Percentiles rank a stretch among this genome's conserved stretches.
Conservation (phyloP, 768 basidiomycete genomes). For the Tulasnella sp. region DNA sequence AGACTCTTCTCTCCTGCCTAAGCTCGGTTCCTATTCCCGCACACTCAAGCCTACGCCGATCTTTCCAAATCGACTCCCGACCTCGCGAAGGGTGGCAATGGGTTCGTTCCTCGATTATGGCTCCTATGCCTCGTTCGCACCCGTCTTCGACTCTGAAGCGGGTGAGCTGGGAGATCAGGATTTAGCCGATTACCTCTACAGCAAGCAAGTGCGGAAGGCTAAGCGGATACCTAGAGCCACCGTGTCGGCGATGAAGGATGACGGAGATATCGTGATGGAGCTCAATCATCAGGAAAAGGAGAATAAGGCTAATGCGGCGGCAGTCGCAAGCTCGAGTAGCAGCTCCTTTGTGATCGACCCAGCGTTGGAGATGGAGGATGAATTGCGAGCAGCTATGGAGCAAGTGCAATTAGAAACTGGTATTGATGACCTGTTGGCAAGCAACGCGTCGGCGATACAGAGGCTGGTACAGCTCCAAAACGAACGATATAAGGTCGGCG, state of each 20-base stretch:
- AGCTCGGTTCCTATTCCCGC: constrained; percentile 46
- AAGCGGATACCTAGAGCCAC: constrained; percentile 16
- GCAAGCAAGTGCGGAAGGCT: constrained; percentile 33
- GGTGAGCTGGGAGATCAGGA: constrained; percentile 52
- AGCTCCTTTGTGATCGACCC: constrained; percentile 8
- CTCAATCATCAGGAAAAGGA: not conserved
- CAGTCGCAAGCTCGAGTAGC: constrained; percentile 6
- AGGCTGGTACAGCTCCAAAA: constrained; percentile 58
- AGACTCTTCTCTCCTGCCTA: constrained; percentile 34
- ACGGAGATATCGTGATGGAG: constrained; percentile 15
- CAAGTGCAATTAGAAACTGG: constrained; percentile 57
- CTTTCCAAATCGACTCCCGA: constrained; percentile 20
- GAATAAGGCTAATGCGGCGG: constrained; percentile 16
- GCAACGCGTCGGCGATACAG: constrained; percentile 52
- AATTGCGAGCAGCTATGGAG: constrained; percentile 34
- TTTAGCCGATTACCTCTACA: constrained; percentile 50
- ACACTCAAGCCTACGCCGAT: constrained; percentile 20
- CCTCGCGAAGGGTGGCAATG: constrained; percentile 43
- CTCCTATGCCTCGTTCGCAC: constrained; percentile 62
- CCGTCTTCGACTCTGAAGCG: constrained; percentile 68
- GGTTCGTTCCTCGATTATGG: constrained; percentile 76
- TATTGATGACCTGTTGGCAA: constrained; percentile 55
- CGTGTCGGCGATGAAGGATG: constrained; percentile 2
- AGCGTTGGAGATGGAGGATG: constrained; percentile 18
- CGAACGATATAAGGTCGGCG: constrained; percentile 37